A percentile compares a stretch with the other conserved stretches of the same genome.
Conservation (phyloP, 31 red algal species). For the Pterothamnion heteromorphum region DNA sequence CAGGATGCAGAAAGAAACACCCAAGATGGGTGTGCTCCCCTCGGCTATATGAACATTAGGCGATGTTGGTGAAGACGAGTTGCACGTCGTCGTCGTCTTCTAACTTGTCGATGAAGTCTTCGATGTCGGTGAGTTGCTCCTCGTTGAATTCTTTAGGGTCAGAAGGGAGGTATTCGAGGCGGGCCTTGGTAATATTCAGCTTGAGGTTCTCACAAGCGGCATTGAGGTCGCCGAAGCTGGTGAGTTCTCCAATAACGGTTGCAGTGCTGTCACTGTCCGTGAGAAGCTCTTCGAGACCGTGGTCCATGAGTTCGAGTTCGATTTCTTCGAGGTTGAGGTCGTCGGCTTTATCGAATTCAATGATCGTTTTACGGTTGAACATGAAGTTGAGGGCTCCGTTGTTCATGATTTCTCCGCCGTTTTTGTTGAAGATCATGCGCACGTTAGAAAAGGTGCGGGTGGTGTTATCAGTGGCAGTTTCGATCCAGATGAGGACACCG, state of each 20-base stretch:
- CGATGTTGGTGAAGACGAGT: not conserved
- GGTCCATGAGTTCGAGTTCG: not conserved
- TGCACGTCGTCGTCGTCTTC: not conserved
- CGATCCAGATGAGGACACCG: not conserved
- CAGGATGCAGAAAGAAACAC: too few relatives aligned
- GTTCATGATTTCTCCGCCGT: not conserved
- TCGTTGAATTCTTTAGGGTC: not conserved
- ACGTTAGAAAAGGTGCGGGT: not conserved
- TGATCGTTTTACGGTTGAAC: not conserved
- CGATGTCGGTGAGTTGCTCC: not conserved
- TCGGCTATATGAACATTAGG: too few relatives aligned
- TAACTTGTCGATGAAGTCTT: not conserved
- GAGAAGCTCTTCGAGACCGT: not conserved
- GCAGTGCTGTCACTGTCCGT: not conserved
- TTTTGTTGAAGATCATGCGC: not conserved
- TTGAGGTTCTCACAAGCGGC: not conserved
- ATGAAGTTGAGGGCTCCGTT: not conserved
- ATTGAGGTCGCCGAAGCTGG: not conserved
- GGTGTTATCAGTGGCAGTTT: not conserved
- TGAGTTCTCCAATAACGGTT: not conserved
- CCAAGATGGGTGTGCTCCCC: too few relatives aligned
- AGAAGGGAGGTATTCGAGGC: not conserved
- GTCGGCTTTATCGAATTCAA: not conserved
- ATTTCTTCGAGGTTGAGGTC: not conserved
- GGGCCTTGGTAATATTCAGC: not conserved